Conservation (phyloP, 176 grass and related monocot species). For the Bolboschoenus planiculmis region DNA sequence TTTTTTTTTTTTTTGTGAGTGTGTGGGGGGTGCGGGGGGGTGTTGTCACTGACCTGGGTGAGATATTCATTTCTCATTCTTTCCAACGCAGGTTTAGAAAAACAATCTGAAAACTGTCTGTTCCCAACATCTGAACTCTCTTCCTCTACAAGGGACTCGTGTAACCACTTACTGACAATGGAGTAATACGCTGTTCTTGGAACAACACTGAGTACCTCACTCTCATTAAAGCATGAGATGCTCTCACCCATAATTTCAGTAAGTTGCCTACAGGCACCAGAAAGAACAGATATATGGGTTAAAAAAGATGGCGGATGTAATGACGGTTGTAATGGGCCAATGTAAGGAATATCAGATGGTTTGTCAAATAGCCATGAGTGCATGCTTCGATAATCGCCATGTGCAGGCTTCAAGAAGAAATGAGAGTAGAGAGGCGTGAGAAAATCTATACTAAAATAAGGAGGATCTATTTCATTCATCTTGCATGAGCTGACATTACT, state of each 20-base stretch:
- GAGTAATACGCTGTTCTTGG: background rate
- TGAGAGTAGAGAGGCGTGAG: background rate
- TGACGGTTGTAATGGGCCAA: background rate
- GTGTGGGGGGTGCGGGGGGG: too few relatives aligned
- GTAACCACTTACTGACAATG: background rate
- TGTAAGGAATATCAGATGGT: background rate
- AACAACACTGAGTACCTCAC: background rate
- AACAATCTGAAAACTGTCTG: too few relatives aligned
- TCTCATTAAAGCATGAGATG: background rate
- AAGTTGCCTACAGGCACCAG: background rate
- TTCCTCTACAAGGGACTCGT: background rate
- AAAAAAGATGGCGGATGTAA: background rate
- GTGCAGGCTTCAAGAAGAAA: background rate
- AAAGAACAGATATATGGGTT: background rate
- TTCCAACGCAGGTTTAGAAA: too few relatives aligned
- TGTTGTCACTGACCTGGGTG: background rate
- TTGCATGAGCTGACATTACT: background rate
- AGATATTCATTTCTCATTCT: background rate
- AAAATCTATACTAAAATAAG: background rate
- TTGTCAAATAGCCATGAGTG: background rate
- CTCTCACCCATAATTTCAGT: background rate
- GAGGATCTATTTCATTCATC: constrained; percentile 1
- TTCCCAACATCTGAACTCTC: background rate
- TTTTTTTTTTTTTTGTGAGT: background rate
- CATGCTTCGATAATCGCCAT: background rate